A percentile compares a stretch with the other conserved stretches of the same genome.
phyloP scores from a whole-genome alignment of 2,329 filamentous ascomycete genomes.

The Nannizziopsis arthrosporioides region DNA sequence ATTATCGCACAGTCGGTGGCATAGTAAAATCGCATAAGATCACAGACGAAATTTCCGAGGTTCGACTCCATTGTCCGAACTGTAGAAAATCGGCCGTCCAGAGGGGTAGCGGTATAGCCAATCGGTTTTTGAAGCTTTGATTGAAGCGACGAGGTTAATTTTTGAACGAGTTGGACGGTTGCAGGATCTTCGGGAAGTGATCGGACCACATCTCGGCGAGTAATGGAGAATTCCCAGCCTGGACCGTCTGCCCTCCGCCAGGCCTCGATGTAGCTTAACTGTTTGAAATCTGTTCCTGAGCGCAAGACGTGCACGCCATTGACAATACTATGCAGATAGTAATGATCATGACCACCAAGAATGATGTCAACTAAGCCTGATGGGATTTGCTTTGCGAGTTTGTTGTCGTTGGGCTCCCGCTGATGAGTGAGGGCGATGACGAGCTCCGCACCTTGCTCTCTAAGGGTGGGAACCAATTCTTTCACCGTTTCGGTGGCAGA shows the following conservation, averaged over 20 bases:
- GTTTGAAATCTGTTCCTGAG: constrained; percentile 83
- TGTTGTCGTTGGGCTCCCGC: constrained; percentile 79
- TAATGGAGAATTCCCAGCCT: constrained; percentile 69
- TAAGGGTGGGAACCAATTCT: constrained; percentile 60
- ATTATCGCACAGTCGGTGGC: constrained; percentile 70
- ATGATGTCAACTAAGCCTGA: constrained; percentile 71
- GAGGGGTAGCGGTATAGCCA: constrained; percentile 67
- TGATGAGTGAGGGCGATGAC: constrained; percentile 75
- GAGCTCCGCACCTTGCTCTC: constrained; percentile 68
- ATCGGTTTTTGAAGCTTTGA: constrained; percentile 69
- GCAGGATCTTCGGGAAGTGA: constrained; percentile 52
- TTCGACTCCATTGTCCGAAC: constrained; percentile 70
- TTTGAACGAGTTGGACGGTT: constrained; percentile 52
- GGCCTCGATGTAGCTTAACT: constrained; percentile 77
- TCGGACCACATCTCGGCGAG: constrained; percentile 60
- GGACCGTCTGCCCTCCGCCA: constrained; percentile 43
- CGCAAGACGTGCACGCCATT: constrained; percentile 75
- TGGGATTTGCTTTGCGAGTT: constrained; percentile 60
- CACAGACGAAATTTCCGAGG: constrained; percentile 79
- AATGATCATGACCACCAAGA: constrained; percentile 81
- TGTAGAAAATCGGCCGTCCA: constrained; percentile 78
- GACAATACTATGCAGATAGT: constrained; percentile 65
- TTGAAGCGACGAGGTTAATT: constrained; percentile 61
- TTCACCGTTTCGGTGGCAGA: constrained; percentile 65
- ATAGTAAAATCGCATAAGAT: constrained; percentile 79